Evolutionary conservation across 139 green algal species (phyloP), one percentile per base, ranked within the genome.

Genomic region (Micractinium conductrix): DNA sequence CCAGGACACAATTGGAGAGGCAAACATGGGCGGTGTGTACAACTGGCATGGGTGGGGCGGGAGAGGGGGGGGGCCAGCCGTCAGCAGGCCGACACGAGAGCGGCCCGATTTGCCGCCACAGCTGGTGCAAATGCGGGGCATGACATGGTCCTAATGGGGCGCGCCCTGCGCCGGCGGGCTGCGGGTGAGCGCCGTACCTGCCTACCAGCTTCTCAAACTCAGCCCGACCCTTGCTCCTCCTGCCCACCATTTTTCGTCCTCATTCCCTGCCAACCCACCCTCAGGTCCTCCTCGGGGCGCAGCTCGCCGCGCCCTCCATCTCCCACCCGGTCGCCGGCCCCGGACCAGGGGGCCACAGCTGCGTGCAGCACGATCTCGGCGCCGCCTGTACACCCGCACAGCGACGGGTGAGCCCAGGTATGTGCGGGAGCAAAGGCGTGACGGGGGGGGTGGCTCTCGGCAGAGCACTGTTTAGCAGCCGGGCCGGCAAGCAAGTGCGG

Each of bases 1-100:
- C 76, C 76, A 83, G 58, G 76, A 73, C 7, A 83, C 33, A 24
- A 83, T 58, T 1, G 76, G 76, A 10, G 38, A 58, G 76, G 76
- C 55, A 74, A 83, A 83, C 22, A 45, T 58, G 17, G 42, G 12
- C 6, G 76, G 76, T 0, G 76, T 58, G 55, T 73, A 72, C 26
- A 55, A 83, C 76, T 83, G 76, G 37, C 37, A n/a, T 45, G 35
- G 55, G 55, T 3, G 30, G 30, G 62, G 62, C 28, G 19, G 19
- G 6, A 67, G 14, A 33, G 58, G 19, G 58, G 16, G 19, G 58
- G 6, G 21, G 58, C n/a, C n/a, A n/a, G n/a, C n/a, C n/a, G n/a
- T n/a, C n/a, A n/a, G n/a, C n/a, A n/a, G n/a, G n/a, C n/a, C n/a
- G n/a, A n/a, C n/a, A n/a, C n/a, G n/a, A n/a, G n/a, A n/a, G n/a